These are phyloP conservation scores for Stagonosporopsis tanaceti DNA, from an alignment of 2,329 filamentous ascomycete species.

Conservation along the genomic window DNA sequence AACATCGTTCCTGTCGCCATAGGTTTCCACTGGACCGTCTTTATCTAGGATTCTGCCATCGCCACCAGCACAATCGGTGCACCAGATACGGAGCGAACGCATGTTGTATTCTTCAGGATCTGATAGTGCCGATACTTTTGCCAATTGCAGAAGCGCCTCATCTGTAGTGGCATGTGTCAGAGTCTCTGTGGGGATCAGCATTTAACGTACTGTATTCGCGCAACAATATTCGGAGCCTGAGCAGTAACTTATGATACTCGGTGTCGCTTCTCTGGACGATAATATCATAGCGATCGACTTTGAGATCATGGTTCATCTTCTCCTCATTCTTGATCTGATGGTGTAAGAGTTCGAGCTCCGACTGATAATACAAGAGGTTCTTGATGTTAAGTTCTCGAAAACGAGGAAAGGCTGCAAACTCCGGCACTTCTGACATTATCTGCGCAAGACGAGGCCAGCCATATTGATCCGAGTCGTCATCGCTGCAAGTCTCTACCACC, in stretches of 20 bases:
- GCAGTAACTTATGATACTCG: neutral
- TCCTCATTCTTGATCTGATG: neutral
- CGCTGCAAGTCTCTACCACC: too few relatives aligned
- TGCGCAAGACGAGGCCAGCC: conserved; percentile 8
- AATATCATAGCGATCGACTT: neutral
- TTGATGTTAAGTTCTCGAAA: neutral
- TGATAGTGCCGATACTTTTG: neutral
- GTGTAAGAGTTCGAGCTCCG: neutral
- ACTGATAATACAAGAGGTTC: conserved; percentile 6
- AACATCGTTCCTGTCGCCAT: neutral
- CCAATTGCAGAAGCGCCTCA: conserved; percentile 1
- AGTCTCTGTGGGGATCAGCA: neutral
- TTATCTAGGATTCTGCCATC: neutral
- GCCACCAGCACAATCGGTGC: neutral
- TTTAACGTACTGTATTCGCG: conserved; percentile 1
- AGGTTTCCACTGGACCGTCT: neutral
- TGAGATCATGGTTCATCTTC: too few relatives aligned
- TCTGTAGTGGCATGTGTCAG: neutral
- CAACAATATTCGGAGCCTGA: neutral
- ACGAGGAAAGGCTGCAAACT: conserved; percentile 9
- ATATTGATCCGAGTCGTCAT: neutral
- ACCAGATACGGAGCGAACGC: neutral
- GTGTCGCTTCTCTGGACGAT: neutral
- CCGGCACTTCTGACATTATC: neutral
- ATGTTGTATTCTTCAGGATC: conserved; percentile 9